A percentile compares a stretch with the other conserved stretches of the same genome.
These are phyloP conservation scores for Phytophthora melonis DNA, from an alignment of 352 stramenopile genomes.

Conservation along the genomic window DNA sequence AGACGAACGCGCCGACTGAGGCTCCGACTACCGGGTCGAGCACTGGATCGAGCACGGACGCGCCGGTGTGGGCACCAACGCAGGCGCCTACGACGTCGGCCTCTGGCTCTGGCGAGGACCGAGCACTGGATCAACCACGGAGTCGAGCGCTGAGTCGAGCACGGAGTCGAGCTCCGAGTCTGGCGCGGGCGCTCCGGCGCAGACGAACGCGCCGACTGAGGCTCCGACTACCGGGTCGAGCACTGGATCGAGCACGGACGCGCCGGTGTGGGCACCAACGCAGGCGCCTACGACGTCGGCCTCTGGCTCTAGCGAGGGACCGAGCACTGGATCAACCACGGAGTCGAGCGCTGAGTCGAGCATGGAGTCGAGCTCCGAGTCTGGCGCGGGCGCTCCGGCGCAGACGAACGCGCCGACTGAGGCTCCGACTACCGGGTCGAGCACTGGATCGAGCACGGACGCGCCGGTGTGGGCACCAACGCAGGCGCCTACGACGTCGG, in stretches of 20 bases:
- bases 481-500: no score
- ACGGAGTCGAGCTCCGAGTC: no score
- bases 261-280: background rate
- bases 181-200: background rate
- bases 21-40: constrained; percentile 7
- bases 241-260: constrained; percentile 4
- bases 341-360: background rate
- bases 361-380: no score
- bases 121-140: background rate
- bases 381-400: background rate
- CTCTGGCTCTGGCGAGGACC: background rate
- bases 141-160: background rate
- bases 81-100: background rate
- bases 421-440: background rate
- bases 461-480: no score
- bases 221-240: background rate
- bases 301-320: no score
- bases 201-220: background rate
- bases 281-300: no score
- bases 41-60: background rate
- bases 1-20: constrained; percentile 8
- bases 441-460: background rate
- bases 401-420: background rate
- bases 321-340: background rate
- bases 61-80: background rate